Base-by-base conservation (phyloP, 257 asterid species). In the Jasminum sambac region DNA sequence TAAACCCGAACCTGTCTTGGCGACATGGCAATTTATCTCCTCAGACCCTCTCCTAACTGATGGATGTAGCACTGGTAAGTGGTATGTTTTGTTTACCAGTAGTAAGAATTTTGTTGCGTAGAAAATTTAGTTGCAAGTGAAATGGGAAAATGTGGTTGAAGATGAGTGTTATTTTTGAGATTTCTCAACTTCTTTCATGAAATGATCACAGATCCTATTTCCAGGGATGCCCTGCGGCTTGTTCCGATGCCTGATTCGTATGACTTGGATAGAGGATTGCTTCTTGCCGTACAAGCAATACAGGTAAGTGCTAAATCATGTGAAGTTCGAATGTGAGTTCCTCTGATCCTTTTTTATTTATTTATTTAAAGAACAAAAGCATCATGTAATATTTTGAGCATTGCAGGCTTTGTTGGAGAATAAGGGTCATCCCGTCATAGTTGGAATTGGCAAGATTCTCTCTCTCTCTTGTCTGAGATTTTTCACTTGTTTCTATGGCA, bases 261-360 rank as follows among this genome's bases (percentile, higher is more conserved):
- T 81, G 98, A 95, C 84, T 80, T 95, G 74, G 99, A 95, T 78
- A 84, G 99, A 84, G 99, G 99, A 77, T 75, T 95, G 83, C 96
- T 95, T 76, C 96, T 95, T 72, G 85, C 96, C 77, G 98, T 95
- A 38, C 99, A 95, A 82, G 99, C 96, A 42, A 91, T 95, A 76
- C 98, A 91, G 85, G 98, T 89, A 76, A 70, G 77, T 68, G 26
- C 69, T 42, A 23, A 38, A 66, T 69, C 58, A 57, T 41, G 57
- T 75, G 72, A 46, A 72, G 41, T 76, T 74, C 24, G 66, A 60
- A 43, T 73, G 23, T 55, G 40, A 50, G 64, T 2, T 48, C 64
- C 43, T 57, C 65, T 71, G 16, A 46, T 42, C 43, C 43, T 71
- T 25, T 61, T 59, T 76, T 60, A 61, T 67, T n/a, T n/a, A n/a